These are phyloP conservation scores for Neurospora sp. DNA, from an alignment of 2,329 filamentous ascomycete species.

Conservation along the genomic window DNA sequence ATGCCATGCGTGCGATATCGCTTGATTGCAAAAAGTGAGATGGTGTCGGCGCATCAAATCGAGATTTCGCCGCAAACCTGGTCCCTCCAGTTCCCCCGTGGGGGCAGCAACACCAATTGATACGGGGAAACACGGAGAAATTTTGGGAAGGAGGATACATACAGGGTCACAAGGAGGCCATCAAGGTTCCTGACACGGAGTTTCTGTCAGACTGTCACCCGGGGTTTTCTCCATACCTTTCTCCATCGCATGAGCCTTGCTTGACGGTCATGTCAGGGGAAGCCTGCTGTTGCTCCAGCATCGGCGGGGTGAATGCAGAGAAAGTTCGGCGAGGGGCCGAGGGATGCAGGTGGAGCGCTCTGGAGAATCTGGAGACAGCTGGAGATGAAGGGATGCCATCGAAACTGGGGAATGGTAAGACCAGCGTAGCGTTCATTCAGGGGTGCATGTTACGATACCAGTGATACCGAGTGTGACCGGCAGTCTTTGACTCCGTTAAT, in stretches of 20 bases:
- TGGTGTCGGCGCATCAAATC: background rate
- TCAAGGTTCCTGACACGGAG: background rate
- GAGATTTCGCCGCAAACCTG: background rate
- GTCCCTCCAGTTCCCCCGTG: background rate
- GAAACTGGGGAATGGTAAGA: background rate
- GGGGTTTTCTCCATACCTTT: background rate
- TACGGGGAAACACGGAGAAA: background rate
- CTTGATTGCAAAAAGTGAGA: background rate
- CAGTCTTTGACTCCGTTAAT: background rate
- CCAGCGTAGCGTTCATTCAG: background rate
- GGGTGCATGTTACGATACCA: background rate
- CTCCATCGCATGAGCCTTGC: background rate
- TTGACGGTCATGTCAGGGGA: background rate
- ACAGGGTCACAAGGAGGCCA: background rate
- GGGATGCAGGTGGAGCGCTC: background rate
- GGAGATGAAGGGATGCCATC: background rate
- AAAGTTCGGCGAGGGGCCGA: background rate
- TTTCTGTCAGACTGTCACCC: background rate
- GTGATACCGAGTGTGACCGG: background rate
- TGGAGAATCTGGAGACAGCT: background rate
- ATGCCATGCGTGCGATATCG: background rate
- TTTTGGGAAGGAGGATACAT: background rate
- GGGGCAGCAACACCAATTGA: background rate
- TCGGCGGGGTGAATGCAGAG: background rate
- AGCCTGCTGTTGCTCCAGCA: background rate